Conservation (phyloP, 768 basidiomycete genomes). For the Paxillus involutus region DNA sequence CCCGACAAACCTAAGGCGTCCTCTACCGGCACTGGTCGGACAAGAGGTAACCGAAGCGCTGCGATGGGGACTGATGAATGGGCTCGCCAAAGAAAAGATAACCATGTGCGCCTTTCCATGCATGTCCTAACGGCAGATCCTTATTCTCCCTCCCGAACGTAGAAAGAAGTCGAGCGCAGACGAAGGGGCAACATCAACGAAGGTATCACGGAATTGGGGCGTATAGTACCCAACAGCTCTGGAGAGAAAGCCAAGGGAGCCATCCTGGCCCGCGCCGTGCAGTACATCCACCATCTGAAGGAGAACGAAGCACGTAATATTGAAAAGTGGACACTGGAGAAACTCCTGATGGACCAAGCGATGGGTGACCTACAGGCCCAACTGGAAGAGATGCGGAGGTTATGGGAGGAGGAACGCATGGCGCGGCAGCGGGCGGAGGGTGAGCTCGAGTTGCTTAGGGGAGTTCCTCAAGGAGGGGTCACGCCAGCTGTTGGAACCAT, state of each 20-base stretch:
- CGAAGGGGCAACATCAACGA: constrained; percentile 96
- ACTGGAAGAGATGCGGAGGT: constrained; percentile 75
- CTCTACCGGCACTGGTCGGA: constrained; percentile 39
- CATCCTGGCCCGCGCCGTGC: constrained; percentile 83
- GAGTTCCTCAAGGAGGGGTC: constrained; percentile 24
- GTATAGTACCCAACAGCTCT: constrained; percentile 84
- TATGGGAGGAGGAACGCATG: constrained; percentile 78
- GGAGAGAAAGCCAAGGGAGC: constrained; percentile 90
- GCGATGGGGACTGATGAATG: constrained; percentile 77
- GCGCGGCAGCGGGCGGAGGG: constrained; percentile 57
- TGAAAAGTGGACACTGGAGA: constrained; percentile 93
- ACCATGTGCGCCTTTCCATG: constrained; percentile 56
- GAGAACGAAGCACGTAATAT: constrained; percentile 90
- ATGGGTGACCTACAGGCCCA: constrained; percentile 86
- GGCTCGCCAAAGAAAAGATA: constrained; percentile 78
- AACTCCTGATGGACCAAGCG: constrained; percentile 88
- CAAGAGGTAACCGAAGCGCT: constrained; percentile 54
- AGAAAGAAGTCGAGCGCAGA: constrained; percentile 99
- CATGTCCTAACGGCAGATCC: neutral
- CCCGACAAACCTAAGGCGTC: constrained; percentile 21
- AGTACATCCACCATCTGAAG: constrained; percentile 89
- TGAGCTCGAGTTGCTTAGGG: constrained; percentile 61
- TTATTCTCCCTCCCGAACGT: constrained; percentile 8
- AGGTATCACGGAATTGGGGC: constrained; percentile 89
- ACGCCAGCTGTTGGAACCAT: neutral